Base-by-base conservation (phyloP, 1,284 basidiomycete species). In the Ustilago nuda region DNA sequence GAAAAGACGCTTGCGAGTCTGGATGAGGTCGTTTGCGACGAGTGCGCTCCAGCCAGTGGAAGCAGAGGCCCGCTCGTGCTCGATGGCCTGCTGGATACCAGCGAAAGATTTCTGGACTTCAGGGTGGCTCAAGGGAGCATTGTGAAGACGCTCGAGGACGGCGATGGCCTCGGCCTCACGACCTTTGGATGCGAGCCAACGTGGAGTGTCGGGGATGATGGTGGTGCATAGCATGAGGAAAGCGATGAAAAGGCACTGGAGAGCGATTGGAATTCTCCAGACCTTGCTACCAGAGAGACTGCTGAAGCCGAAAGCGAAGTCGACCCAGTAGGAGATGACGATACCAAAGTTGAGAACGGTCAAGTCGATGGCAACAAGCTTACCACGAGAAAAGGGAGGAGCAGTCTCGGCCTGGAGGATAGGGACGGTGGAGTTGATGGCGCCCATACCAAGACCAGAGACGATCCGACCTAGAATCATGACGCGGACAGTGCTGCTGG, bases 361-460 rank as follows among this genome's bases (percentile, higher is more conserved):
- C 4, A 91, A 90, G 86, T 92, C 91, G 50, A 92, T 87, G 88
- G 91, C 90, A 51, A 92, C 91, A 63, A 91, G 87, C 67, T 89
- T 89, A 23, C 91, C 91, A 66, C 91, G 87, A 74, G 88, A 89
- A 41, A 89, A 87, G 2, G 91, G 89, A 8, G 89, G 89, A 3
- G 90, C 90, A 71, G 90, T 90, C 82, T 92, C 91, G 0, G 91
- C 90, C 61, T 91, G 91, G 73, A 91, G 91, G 17, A 88, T 88
- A 8, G 89, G 89, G 57, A 90, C 88, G 19, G 89, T 89, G 5
- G 89, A 88, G 23, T 89, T 90, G 78, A 92, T 92, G 55, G 92
- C 83, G 33, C 91, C 91, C 78, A 92, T 92, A 11, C 91, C 89
- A 64, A 92, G 78, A 36, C 91, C 91, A 0, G 90, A 90, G 53